Conservation (phyloP, 1,284 basidiomycete species). For the Naganishia cerealis region DNA sequence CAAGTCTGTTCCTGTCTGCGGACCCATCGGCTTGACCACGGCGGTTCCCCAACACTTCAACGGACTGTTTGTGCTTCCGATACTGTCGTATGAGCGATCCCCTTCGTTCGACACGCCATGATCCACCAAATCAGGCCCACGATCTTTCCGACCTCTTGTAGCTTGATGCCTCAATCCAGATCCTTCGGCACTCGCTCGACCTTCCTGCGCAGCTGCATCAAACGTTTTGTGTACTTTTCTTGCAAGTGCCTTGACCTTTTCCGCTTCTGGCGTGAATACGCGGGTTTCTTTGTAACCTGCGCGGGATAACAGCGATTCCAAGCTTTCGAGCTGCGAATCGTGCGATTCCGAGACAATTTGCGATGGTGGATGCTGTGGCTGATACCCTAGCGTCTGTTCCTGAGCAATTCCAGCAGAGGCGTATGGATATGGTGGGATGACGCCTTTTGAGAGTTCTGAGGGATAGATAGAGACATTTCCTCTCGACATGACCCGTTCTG, state of each 20-base stretch:
- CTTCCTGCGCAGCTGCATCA: conserved; percentile 11
- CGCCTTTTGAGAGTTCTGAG: conserved; percentile 3
- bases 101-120: neutral
- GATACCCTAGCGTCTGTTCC: neutral
- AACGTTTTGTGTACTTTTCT: conserved; percentile 19
- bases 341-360: conserved; percentile 8
- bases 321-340: conserved; percentile 37
- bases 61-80: conserved; percentile 18
- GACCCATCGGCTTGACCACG: conserved; percentile 12
- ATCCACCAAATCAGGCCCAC: neutral
- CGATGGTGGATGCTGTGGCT: conserved; percentile 4
- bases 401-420: neutral
- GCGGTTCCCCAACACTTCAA: conserved; percentile 26
- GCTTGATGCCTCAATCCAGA: conserved; percentile 18
- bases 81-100: conserved; percentile 1
- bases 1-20: conserved; percentile 1
- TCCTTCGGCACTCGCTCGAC: neutral
- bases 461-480: neutral
- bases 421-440: conserved; percentile 10
- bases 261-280: conserved; percentile 76
- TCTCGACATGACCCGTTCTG: neutral
- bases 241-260: conserved; percentile 45
- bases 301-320: conserved; percentile 77
- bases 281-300: conserved; percentile 87
- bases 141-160: neutral